Percentiles rank a stretch among this genome's conserved stretches.
Conservation (phyloP, 495 filamentous ascomycete species). For the Cudoniella acicularis region DNA sequence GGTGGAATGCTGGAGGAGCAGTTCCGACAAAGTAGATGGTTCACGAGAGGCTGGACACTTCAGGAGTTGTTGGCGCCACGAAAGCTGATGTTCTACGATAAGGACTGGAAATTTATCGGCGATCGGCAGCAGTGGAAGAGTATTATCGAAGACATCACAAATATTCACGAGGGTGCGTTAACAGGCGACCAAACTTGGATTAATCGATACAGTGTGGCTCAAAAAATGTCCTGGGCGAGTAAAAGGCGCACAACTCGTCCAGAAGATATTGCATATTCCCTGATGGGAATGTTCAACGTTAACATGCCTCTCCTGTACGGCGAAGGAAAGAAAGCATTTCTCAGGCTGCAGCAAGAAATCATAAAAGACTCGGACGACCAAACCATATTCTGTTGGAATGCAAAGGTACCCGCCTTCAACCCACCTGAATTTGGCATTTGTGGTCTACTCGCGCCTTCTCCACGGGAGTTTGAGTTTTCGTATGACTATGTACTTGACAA, state of each 20-base stretch:
- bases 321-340: constrained; percentile 7
- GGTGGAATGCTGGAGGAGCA: neutral
- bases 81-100: neutral
- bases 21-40: constrained; percentile 1
- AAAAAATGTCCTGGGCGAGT: constrained; percentile 16
- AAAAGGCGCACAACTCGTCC: constrained; percentile 8
- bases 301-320: constrained; percentile 27
- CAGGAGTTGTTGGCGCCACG: neutral
- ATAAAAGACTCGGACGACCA: neutral
- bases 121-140: neutral
- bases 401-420: neutral
- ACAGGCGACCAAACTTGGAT: neutral
- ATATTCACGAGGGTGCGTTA: neutral
- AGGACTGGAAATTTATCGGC: neutral
- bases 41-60: constrained; percentile 1
- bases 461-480: too few species aligned
- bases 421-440: too few species aligned
- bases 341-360: neutral
- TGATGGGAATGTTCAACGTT: constrained; percentile 33
- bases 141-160: neutral
- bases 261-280: constrained; percentile 3
- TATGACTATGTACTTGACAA: too few species aligned
- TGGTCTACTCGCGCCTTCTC: too few species aligned
- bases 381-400: neutral
- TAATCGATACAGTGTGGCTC: constrained; percentile 3